Conservation (phyloP, 768 basidiomycete species). For the Amanita phalloides region DNA sequence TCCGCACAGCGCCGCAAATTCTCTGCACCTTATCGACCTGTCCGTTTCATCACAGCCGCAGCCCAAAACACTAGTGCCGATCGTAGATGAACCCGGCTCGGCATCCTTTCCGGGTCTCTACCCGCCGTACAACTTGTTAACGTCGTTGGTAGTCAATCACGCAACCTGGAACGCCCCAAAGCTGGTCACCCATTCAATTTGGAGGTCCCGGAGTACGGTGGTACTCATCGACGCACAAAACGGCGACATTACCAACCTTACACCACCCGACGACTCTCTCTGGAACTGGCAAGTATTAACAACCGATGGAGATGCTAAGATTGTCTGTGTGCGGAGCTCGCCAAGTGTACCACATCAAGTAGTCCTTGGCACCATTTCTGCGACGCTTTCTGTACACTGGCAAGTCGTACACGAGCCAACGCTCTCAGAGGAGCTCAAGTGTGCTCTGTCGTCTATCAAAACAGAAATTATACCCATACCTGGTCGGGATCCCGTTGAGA, state of each 20-base stretch:
- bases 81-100: not conserved
- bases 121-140: constrained; percentile 34
- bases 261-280: not conserved
- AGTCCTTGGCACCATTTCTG: constrained; percentile 25
- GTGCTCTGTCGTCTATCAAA: constrained; percentile 27
- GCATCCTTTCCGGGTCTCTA: constrained; percentile 53
- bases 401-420: not conserved
- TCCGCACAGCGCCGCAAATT: constrained; percentile 45
- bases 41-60: constrained; percentile 1
- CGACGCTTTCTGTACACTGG: not conserved
- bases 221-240: constrained; percentile 27
- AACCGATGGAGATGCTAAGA: constrained; percentile 28
- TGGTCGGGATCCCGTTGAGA: not conserved
- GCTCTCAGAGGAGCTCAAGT: constrained; percentile 22
- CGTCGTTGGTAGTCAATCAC: constrained; percentile 25
- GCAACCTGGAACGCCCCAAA: constrained; percentile 10
- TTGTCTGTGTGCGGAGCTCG: constrained; percentile 42
- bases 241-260: constrained; percentile 30
- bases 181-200: constrained; percentile 39
- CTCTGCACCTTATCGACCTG: constrained; percentile 36
- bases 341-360: constrained; percentile 36
- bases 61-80: not conserved
- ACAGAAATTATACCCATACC: not conserved
- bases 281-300: constrained; percentile 40
- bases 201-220: constrained; percentile 43